Percentiles rank a stretch among this genome's conserved stretches.
phyloP scores from a whole-genome alignment of 768 basidiomycete genomes.

The Boletus rubroflammeus region DNA sequence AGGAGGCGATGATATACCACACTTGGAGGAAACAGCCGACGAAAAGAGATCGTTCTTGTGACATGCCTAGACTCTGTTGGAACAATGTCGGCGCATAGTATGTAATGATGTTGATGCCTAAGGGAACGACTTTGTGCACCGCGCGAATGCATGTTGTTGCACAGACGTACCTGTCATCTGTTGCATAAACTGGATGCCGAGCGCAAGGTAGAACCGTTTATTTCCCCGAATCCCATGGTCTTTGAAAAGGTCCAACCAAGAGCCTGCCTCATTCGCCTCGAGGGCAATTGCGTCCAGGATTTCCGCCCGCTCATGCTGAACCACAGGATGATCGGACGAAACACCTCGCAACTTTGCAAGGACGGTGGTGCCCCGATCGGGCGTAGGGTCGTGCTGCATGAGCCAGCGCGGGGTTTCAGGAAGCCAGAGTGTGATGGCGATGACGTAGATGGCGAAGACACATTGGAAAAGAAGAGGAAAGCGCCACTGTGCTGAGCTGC shows the following conservation, averaged over 20 bases:
- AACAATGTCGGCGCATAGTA: not conserved
- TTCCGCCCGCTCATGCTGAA: not conserved
- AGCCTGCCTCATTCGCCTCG: not conserved
- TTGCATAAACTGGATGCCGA: not conserved
- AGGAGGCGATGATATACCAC: not conserved
- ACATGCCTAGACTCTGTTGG: not conserved
- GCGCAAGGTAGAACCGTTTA: not conserved
- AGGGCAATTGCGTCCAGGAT: not conserved
- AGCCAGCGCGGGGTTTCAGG: not conserved
- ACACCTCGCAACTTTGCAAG: not conserved
- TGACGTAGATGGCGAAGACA: not conserved
- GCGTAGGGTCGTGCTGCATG: not conserved
- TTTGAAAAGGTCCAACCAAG: not conserved
- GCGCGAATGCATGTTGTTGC: not conserved
- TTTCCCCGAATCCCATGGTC: not conserved
- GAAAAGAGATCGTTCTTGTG: not conserved
- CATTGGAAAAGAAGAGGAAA: not conserved
- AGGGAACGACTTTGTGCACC: not conserved
- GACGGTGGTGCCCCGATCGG: not conserved
- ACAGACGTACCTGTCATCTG: not conserved
- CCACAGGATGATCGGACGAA: not conserved
- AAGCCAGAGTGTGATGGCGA: not conserved
- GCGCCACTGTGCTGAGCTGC: constrained; percentile 9
- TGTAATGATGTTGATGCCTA: not conserved
- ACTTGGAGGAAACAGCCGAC: not conserved